Evolutionary conservation across 306 rosid genomes (phyloP).

Genomic region (Nissolia schottii): DNA sequence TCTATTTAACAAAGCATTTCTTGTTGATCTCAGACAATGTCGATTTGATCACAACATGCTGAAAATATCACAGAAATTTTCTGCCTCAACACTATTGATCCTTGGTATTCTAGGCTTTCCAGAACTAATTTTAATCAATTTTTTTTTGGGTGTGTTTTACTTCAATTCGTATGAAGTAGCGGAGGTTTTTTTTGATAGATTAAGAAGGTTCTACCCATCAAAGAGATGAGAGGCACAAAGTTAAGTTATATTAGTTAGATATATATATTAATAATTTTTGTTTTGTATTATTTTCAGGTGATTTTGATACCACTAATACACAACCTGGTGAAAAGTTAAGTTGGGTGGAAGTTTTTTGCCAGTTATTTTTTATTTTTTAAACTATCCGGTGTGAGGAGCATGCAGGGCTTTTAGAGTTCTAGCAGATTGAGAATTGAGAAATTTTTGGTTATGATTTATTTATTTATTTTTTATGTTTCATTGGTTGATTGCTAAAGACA

Average conservation of each 20-base stretch:
- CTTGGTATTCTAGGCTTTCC: constrained; percentile 41
- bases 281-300: constrained; percentile 34
- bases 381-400: too few relatives aligned
- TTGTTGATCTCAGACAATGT: constrained; percentile 52
- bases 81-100: constrained; percentile 83
- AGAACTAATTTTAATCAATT: neutral
- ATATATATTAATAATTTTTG: neutral
- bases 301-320: constrained; percentile 46
- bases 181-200: too few relatives aligned
- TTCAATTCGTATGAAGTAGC: too few relatives aligned
- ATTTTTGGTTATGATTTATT: constrained; percentile 21
- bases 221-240: too few relatives aligned
- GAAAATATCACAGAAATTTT: constrained; percentile 78
- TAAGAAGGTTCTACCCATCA: too few relatives aligned
- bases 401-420: constrained; percentile 10
- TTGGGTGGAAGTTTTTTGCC: neutral
- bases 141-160: too few relatives aligned
- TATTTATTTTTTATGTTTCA: too few relatives aligned
- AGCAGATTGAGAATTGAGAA: constrained; percentile 11
- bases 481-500: too few relatives aligned
- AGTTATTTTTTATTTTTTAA: constrained; percentile 6
- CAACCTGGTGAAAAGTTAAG: constrained; percentile 35
- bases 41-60: constrained; percentile 80
- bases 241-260: too few relatives aligned
- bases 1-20: neutral